Evolutionary conservation across 2,329 filamentous ascomycete genomes (phyloP).

Genomic region (Cladophialophora bantiana): DNA sequence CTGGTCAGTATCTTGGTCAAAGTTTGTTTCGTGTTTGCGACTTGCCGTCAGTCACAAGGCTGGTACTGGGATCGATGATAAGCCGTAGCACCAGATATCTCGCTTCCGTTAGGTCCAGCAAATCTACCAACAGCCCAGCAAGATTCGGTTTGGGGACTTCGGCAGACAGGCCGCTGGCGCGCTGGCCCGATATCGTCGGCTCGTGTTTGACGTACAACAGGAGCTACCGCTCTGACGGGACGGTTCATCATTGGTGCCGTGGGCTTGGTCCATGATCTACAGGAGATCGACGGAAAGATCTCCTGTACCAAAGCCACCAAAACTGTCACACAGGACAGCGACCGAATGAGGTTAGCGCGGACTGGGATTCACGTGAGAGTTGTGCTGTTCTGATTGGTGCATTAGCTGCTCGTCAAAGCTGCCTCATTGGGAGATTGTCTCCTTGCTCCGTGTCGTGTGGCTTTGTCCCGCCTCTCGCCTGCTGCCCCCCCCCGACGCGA

Average conservation of each 20-base stretch:
- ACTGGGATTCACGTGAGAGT: constrained; percentile 1
- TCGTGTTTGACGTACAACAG: not conserved
- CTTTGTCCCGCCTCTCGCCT: constrained; percentile 6
- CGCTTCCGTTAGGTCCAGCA: not conserved
- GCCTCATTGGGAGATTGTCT: not conserved
- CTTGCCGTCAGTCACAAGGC: not conserved
- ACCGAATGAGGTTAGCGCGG: not conserved
- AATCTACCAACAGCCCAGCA: not conserved
- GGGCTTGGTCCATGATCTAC: not conserved
- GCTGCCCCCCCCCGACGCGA: constrained; percentile 10
- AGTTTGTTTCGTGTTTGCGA: not conserved
- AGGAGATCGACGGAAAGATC: not conserved
- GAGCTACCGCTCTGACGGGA: not conserved
- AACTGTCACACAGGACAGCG: not conserved
- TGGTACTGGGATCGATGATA: not conserved
- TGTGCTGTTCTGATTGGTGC: constrained; percentile 1
- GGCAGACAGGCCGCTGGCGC: not conserved
- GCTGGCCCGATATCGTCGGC: not conserved
- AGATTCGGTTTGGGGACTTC: not conserved
- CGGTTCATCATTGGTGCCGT: not conserved
- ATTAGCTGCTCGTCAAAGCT: constrained; percentile 4
- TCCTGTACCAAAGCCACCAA: not conserved
- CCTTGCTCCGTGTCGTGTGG: not conserved
- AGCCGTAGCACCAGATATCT: not conserved
- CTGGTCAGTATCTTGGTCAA: not conserved